Evolutionary conservation across 352 stramenopile genomes (phyloP), one percentile per base, ranked within the genome.

Genomic region (Globisporangium megalacanthum): DNA sequence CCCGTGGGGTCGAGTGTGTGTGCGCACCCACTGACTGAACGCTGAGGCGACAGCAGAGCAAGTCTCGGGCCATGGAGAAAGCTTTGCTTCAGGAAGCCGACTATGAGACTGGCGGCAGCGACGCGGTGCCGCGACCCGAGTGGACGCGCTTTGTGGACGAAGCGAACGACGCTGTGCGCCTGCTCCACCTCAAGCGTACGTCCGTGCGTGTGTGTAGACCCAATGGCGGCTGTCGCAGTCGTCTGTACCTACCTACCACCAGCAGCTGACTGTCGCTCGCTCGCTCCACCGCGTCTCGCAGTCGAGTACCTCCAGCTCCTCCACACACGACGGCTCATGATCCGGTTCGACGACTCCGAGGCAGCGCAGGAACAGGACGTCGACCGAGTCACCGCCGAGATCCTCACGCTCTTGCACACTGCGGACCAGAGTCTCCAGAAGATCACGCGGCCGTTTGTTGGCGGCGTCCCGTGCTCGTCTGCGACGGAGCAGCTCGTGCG

Each of bases 301-400:
- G 83, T 93, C 55, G 81, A 92, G 25, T 93, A 92, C 48, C 69
- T 93, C 35, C 79, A 92, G 60, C 65, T 90, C 47, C 56, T 93
- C 22, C 83, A 93, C 61, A 90, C 79, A 44, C 58, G 81, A 45
- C 65, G 83, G 10, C 71, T 93, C 8, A 92, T 93, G 83, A 88
- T 93, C 54, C 77, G 83, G 15, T 93, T 93, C 45, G 76, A 92
- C 48, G 68, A 86, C 42, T 69, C 74, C 0, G 83, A 93, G 54
- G 66, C 69, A 5, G 64, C 77, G 48, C 76, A 90, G 47, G 83
- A 93, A n/a, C 65, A 62, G 17, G 83, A 92, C 54, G 90, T 93
- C 56, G 73, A 85, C 48, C 60, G 65, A 29, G 49, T 90, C 31
- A 92, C 82, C 1, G 67, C 79, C 4, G 83, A 93, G 41, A 77